Percentiles rank a stretch among this genome's conserved stretches.
phyloP scores from a whole-genome alignment of 1,284 basidiomycete genomes.

The Psilocybe mexicana region DNA sequence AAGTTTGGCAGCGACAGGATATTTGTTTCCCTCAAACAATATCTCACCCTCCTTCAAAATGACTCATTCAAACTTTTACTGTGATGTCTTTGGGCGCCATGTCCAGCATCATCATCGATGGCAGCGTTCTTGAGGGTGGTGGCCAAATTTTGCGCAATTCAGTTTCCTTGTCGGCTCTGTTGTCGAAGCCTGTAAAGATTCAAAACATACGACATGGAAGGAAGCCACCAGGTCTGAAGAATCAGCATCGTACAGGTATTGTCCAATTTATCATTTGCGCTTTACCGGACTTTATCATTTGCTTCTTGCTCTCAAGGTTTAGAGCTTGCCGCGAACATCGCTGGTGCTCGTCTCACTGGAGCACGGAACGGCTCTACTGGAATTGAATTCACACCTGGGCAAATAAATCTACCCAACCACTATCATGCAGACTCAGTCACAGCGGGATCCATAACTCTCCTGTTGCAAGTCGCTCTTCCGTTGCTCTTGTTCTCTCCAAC shows the following conservation, averaged over 20 bases:
- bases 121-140: constrained; percentile 58
- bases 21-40: neutral
- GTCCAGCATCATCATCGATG: constrained; percentile 34
- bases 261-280: constrained; percentile 1
- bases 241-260: constrained; percentile 68
- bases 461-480: constrained; percentile 71
- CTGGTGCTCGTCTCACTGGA: constrained; percentile 50
- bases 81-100: constrained; percentile 19
- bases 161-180: constrained; percentile 59
- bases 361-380: constrained; percentile 49
- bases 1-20: neutral
- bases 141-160: constrained; percentile 73
- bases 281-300: neutral
- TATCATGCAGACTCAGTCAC: constrained; percentile 64
- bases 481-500: constrained; percentile 56
- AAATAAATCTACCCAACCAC: constrained; percentile 41
- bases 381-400: constrained; percentile 54
- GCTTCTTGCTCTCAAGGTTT: constrained; percentile 44
- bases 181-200: constrained; percentile 57
- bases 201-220: constrained; percentile 59
- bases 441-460: constrained; percentile 67
- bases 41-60: neutral
- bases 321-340: constrained; percentile 59
- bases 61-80: neutral
- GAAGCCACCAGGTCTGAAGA: constrained; percentile 60